Evolutionary conservation across 164 flowering plant genomes (phyloP).

Genomic region (Taxillus chinensis): DNA sequence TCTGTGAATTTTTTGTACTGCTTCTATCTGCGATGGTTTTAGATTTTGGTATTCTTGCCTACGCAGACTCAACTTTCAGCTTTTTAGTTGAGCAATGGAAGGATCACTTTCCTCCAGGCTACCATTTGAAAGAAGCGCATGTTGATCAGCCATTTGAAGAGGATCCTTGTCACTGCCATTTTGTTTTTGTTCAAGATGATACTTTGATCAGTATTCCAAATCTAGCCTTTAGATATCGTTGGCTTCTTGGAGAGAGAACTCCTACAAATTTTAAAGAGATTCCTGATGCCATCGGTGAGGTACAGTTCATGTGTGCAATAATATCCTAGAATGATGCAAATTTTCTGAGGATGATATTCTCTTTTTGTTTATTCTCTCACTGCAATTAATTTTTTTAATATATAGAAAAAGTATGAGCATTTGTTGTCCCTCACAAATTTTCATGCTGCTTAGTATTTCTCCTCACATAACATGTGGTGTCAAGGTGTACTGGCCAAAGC

Average conservation of each 20-base stretch:
- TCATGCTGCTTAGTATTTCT: not conserved
- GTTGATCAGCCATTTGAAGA: slow-evolving; percentile 84
- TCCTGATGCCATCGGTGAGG: slow-evolving; percentile 68
- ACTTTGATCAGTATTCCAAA: slow-evolving; percentile 31
- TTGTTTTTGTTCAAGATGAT: slow-evolving; percentile 52
- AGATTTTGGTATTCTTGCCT: slow-evolving; percentile 2
- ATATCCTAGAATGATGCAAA: too few relatives aligned
- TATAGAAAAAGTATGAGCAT: not conserved
- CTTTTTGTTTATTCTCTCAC: too few relatives aligned
- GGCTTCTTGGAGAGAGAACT: slow-evolving; percentile 75
- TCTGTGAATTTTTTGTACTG: not conserved
- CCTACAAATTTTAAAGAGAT: slow-evolving; percentile 57
- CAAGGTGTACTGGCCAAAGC: slow-evolving; percentile 87
- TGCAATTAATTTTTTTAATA: not conserved
- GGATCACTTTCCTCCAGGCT: slow-evolving; percentile 74
- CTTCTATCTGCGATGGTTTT: not conserved
- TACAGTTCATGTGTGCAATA: slow-evolving; percentile 12
- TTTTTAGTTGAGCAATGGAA: slow-evolving; percentile 81
- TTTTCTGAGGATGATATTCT: too few relatives aligned
- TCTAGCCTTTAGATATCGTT: slow-evolving; percentile 64
- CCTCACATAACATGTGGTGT: slow-evolving; percentile 9
- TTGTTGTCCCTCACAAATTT: not conserved
- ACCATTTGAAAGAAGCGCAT: slow-evolving; percentile 61
- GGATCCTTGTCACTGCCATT: slow-evolving; percentile 84
- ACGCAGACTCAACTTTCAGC: slow-evolving; percentile 69